These are phyloP conservation scores for Athelia psychrophila DNA, from an alignment of 1,284 basidiomycete genomes.

Conservation along the genomic window DNA sequence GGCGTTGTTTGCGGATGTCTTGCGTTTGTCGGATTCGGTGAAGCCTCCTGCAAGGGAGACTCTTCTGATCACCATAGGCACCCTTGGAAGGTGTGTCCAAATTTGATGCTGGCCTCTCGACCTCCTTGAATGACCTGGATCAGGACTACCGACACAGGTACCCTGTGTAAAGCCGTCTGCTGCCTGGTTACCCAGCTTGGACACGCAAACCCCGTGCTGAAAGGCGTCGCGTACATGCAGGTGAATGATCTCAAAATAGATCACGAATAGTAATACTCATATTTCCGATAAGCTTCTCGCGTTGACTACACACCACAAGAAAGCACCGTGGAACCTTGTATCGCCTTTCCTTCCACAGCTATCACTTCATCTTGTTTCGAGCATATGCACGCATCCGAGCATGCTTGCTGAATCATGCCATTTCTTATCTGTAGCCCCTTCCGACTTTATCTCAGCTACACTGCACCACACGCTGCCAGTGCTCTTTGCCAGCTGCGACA, in stretches of 20 bases:
- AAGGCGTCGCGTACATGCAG: slow-evolving; percentile 69
- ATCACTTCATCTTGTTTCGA: slow-evolving; percentile 63
- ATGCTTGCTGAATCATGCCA: slow-evolving; percentile 62
- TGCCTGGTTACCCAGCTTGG: slow-evolving; percentile 71
- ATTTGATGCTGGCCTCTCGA: not conserved
- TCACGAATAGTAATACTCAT: slow-evolving; percentile 6
- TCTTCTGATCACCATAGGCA: slow-evolving; percentile 54
- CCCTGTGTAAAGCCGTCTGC: slow-evolving; percentile 61
- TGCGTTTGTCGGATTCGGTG: slow-evolving; percentile 41
- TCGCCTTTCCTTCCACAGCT: slow-evolving; percentile 71
- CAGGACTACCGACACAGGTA: slow-evolving; percentile 48
- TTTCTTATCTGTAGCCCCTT: slow-evolving; percentile 51
- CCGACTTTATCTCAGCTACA: slow-evolving; percentile 69
- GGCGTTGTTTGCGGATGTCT: slow-evolving; percentile 43
- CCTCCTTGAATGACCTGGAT: not conserved
- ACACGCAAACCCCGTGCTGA: slow-evolving; percentile 62
- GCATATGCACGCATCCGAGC: slow-evolving; percentile 55
- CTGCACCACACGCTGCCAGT: slow-evolving; percentile 67
- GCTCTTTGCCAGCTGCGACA: slow-evolving; percentile 64
- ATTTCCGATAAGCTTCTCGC: slow-evolving; percentile 49
- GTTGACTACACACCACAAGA: slow-evolving; percentile 56
- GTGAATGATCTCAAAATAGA: slow-evolving; percentile 34
- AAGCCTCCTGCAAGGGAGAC: slow-evolving; percentile 56
- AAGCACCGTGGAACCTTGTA: slow-evolving; percentile 67
- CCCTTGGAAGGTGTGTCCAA: slow-evolving; percentile 56